Conservation (phyloP, 164 flowering plant genomes). For the Vitis riparia region DNA sequence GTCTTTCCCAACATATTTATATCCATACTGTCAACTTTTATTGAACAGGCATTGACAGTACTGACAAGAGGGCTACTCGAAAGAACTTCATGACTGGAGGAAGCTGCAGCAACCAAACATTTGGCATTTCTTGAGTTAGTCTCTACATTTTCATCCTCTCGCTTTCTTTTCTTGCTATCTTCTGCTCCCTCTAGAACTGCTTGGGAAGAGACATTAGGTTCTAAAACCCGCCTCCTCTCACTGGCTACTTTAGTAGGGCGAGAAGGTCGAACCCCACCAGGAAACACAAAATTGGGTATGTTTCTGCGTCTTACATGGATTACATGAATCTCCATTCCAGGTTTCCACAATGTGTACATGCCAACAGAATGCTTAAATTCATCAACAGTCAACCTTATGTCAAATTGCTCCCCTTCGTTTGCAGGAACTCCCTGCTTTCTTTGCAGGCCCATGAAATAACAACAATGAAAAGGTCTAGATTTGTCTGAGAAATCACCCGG, state of each 20-base stretch:
- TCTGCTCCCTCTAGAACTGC: slow-evolving; percentile 23
- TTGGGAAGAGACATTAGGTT: slow-evolving; percentile 24
- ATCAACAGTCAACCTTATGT: slow-evolving; percentile 78
- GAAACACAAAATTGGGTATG: slow-evolving; percentile 79
- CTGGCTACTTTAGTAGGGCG: slow-evolving; percentile 45
- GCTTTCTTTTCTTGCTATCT: slow-evolving; percentile 40
- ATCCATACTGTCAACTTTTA: slow-evolving; percentile 11
- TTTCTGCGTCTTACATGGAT: slow-evolving; percentile 60
- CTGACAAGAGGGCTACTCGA: slow-evolving; percentile 15
- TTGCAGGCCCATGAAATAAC: slow-evolving; percentile 86
- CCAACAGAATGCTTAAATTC: slow-evolving; percentile 73
- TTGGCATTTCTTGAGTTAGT: slow-evolving; percentile 15
- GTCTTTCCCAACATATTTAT: slow-evolving; percentile 9
- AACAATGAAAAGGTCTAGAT: slow-evolving; percentile 55
- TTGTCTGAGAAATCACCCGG: slow-evolving; percentile 67
- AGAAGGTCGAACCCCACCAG: slow-evolving; percentile 72
- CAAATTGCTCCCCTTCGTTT: slow-evolving; percentile 70
- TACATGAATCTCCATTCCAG: slow-evolving; percentile 77
- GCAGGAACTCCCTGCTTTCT: slow-evolving; percentile 66
- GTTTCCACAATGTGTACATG: slow-evolving; percentile 56
- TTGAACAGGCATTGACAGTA: slow-evolving; percentile 9
- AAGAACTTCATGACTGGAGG: slow-evolving; percentile 11
- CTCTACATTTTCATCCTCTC: slow-evolving; percentile 23
- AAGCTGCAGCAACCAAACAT: slow-evolving; percentile 4
- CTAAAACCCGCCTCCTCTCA: slow-evolving; percentile 31